Evolutionary conservation across 2,329 filamentous ascomycete genomes (phyloP).

Genomic region (Davidsoniella virescens): DNA sequence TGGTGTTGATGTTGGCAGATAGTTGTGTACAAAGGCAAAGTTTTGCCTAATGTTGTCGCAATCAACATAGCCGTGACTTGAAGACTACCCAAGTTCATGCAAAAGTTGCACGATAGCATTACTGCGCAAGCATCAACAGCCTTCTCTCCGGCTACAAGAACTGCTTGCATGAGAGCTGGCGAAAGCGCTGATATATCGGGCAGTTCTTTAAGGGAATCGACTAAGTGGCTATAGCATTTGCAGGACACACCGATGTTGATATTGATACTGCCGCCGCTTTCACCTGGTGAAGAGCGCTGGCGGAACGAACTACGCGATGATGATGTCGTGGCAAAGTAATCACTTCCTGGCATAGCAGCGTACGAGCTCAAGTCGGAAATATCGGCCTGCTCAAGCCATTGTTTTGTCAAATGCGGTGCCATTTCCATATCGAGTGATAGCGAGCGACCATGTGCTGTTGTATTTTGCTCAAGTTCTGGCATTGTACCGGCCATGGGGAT

Average conservation of each 20-base stretch:
- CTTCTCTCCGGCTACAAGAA: conserved; percentile 29
- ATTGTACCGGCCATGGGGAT: not conserved
- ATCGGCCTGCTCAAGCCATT: conserved; percentile 18
- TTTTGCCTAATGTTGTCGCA: conserved; percentile 32
- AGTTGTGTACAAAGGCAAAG: conserved; percentile 14
- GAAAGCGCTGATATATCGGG: conserved; percentile 27
- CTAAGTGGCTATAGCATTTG: conserved; percentile 8
- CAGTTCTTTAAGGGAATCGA: conserved; percentile 30
- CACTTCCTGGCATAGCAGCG: not conserved
- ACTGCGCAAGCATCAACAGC: conserved; percentile 31
- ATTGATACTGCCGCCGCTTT: not conserved
- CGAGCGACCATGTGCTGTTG: conserved; percentile 20
- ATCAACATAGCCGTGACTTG: conserved; percentile 33
- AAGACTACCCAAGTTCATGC: conserved; percentile 26
- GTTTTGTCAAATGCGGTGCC: conserved; percentile 11
- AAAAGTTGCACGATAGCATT: conserved; percentile 30
- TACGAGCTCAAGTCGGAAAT: conserved; percentile 5
- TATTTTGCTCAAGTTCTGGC: conserved; percentile 22
- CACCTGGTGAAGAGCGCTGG: not conserved
- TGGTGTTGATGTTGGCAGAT: not conserved
- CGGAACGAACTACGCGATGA: not conserved
- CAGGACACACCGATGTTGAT: not conserved
- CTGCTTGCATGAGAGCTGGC: conserved; percentile 27
- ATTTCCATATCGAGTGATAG: conserved; percentile 17
- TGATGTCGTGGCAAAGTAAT: not conserved